Evolutionary conservation across 2,329 filamentous ascomycete genomes (phyloP).

Genomic region (Aspergillus pseudoglaucus): DNA sequence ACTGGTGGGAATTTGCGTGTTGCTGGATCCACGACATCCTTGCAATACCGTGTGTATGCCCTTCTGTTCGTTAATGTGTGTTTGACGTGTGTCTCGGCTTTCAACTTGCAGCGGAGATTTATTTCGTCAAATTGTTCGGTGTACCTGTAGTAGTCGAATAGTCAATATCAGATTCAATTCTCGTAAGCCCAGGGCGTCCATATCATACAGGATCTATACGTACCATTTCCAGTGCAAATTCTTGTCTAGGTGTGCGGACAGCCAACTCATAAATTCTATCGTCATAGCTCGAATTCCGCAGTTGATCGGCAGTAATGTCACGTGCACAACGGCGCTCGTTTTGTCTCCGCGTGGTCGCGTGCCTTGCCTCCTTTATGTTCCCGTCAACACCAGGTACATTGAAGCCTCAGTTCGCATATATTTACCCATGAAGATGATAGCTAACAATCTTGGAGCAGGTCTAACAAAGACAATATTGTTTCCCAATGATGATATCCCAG

Average conservation of each 20-base stretch:
- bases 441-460: slow-evolving; percentile 1
- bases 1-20: slow-evolving; percentile 34
- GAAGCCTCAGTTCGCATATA: neutral
- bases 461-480: slow-evolving; percentile 8
- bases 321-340: too few relatives aligned
- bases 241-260: too few relatives aligned
- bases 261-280: too few relatives aligned
- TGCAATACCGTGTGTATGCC: neutral
- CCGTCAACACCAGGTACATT: neutral
- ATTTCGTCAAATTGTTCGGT: neutral
- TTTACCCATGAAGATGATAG: neutral
- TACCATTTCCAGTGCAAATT: too few relatives aligned
- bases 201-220: too few relatives aligned
- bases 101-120: neutral
- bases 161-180: neutral
- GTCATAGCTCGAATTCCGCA: too few relatives aligned
- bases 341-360: too few relatives aligned
- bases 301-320: too few relatives aligned
- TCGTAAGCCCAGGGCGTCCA: too few relatives aligned
- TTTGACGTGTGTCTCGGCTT: neutral
- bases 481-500: slow-evolving; percentile 38
- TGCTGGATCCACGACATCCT: slow-evolving; percentile 36
- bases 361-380: too few relatives aligned
- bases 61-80: neutral
- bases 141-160: neutral